Percentiles rank a stretch among this genome's conserved stretches.
Conservation (phyloP, 495 filamentous ascomycete species). For the Durotheca rogersii region DNA sequence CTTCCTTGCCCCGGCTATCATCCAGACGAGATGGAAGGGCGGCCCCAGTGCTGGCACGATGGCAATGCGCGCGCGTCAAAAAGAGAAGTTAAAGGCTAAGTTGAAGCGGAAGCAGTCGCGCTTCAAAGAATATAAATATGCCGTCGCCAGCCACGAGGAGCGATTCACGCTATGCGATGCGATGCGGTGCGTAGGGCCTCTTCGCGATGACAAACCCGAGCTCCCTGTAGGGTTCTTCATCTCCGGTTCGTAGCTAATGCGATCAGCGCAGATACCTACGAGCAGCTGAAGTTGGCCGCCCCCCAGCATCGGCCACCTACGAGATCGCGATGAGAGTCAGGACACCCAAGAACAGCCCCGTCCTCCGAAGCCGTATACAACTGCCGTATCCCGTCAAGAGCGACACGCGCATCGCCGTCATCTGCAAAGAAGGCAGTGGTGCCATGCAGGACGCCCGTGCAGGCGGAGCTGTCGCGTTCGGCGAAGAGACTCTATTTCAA, state of each 20-base stretch:
- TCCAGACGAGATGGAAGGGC: constrained; percentile 44
- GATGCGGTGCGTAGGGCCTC: constrained; percentile 67
- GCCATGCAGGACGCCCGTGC: constrained; percentile 66
- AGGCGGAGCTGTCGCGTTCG: constrained; percentile 77
- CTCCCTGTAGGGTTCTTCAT: too few species aligned
- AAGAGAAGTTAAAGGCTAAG: constrained; percentile 59
- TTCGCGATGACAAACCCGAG: background rate
- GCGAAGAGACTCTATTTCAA: constrained; percentile 83
- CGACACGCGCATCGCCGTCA: constrained; percentile 80
- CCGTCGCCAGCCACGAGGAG: constrained; percentile 59
- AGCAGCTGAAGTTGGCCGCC: constrained; percentile 84
- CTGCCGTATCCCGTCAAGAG: constrained; percentile 88
- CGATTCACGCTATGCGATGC: constrained; percentile 86
- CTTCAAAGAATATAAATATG: constrained; percentile 60
- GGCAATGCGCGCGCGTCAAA: constrained; percentile 48
- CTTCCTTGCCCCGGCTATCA: constrained; percentile 43
- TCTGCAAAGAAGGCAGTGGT: constrained; percentile 75
- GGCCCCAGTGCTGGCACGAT: constrained; percentile 30
- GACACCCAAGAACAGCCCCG: constrained; percentile 76
- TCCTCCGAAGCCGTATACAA: constrained; percentile 81
- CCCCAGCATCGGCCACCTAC: constrained; percentile 75
- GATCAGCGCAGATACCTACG: constrained; percentile 69
- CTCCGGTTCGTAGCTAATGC: constrained; percentile 7
- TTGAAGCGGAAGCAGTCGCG: constrained; percentile 70
- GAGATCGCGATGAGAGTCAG: constrained; percentile 79